Percentiles rank a stretch among this genome's conserved stretches.
Evolutionary conservation across 805 yeast species (phyloP).

Genomic region (Saccharomycopsis sp.): DNA sequence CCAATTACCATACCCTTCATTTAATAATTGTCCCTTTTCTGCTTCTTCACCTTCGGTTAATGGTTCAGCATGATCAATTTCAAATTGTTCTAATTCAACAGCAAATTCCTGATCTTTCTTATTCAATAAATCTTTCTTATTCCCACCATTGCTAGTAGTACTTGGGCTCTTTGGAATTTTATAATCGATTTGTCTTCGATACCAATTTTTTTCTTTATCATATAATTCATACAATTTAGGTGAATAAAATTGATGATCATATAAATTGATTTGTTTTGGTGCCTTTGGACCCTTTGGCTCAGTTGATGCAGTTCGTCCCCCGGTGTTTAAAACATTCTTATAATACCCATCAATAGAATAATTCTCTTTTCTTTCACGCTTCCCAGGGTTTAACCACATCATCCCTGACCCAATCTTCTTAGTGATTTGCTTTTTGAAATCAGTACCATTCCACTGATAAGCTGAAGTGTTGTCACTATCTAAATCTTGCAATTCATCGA

Average conservation of each 20-base stretch:
- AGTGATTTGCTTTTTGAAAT: constrained; percentile 55
- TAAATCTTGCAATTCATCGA: constrained; percentile 65
- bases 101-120: constrained; percentile 9
- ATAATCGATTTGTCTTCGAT: constrained; percentile 59
- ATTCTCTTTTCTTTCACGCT: constrained; percentile 76
- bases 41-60: constrained; percentile 76
- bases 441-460: constrained; percentile 85
- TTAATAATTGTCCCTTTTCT: constrained; percentile 49
- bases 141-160: background rate
- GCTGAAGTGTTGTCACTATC: constrained; percentile 56
- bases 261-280: constrained; percentile 75
- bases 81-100: constrained; percentile 44
- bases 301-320: constrained; percentile 44
- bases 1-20: constrained; percentile 77
- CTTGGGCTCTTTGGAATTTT: constrained; percentile 39
- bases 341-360: constrained; percentile 85
- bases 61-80: constrained; percentile 70
- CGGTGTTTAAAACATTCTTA: constrained; percentile 70
- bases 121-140: constrained; percentile 1
- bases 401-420: constrained; percentile 41
- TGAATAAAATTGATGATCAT: constrained; percentile 89
- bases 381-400: constrained; percentile 79
- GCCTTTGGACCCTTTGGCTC: constrained; percentile 62
- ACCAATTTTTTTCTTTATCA: constrained; percentile 75
- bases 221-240: constrained; percentile 66